phyloP scores from a whole-genome alignment of 2,329 filamentous ascomycete genomes.

The Cladosporium cucumerinum region DNA sequence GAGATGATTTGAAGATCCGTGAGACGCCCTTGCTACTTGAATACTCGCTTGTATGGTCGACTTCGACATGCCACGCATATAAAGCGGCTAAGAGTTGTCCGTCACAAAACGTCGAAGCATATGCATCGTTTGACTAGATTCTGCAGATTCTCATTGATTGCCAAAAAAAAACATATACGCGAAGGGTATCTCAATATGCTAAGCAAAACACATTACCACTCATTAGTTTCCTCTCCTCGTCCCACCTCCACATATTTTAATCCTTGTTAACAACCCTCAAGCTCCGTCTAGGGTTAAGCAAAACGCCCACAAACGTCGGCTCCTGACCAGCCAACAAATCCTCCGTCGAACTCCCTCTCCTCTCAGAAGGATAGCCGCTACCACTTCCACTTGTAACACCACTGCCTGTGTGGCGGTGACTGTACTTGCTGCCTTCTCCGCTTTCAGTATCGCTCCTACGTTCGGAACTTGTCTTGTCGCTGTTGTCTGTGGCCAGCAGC shows the following conservation, averaged over 20 bases:
- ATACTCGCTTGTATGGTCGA: no score
- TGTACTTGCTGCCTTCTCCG: slow-evolving; percentile 27
- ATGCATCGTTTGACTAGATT: no score
- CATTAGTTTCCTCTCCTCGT: background rate
- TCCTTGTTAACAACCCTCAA: slow-evolving; percentile 65
- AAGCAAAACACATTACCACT: background rate
- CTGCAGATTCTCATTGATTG: background rate
- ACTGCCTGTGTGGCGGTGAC: slow-evolving; percentile 20
- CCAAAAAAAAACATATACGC: background rate
- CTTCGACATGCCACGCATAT: no score
- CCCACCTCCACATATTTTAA: slow-evolving; percentile 28
- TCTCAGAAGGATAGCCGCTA: slow-evolving; percentile 29
- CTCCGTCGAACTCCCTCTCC: slow-evolving; percentile 44
- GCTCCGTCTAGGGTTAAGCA: slow-evolving; percentile 65
- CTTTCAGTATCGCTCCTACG: slow-evolving; percentile 18
- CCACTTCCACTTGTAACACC: slow-evolving; percentile 27
- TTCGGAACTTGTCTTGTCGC: slow-evolving; percentile 23
- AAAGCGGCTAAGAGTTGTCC: no score
- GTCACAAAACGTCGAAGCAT: no score
- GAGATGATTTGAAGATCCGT: no score
- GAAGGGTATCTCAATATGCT: slow-evolving; percentile 14
- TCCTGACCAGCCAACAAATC: slow-evolving; percentile 61
- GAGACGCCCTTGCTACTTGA: no score
- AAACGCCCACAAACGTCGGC: slow-evolving; percentile 65
- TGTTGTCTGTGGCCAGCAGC: slow-evolving; percentile 27